Evolutionary conservation across 768 basidiomycete genomes (phyloP).

Genomic region (Pleurotus tuoliensis): DNA sequence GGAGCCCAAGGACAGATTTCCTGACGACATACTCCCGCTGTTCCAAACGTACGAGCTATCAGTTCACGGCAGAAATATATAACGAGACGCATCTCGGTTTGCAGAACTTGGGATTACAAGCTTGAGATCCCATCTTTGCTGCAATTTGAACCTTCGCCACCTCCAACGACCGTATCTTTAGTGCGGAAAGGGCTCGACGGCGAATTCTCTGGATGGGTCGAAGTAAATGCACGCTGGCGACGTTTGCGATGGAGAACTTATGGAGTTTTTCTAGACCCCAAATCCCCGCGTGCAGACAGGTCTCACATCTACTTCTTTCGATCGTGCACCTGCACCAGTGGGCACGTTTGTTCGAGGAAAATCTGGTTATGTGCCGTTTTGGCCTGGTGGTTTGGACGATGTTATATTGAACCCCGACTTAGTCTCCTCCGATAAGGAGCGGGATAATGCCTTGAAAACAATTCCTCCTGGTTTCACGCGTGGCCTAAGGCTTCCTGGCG

Average conservation of each 20-base stretch:
- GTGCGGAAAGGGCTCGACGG: constrained; percentile 79
- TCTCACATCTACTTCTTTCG: constrained; percentile 79
- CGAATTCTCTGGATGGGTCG: constrained; percentile 73
- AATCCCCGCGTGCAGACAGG: constrained; percentile 60
- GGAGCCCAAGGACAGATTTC: constrained; percentile 61
- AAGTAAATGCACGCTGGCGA: constrained; percentile 39
- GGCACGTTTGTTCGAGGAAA: constrained; percentile 91
- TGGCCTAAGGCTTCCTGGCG: constrained; percentile 70
- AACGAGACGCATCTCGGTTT: constrained; percentile 11
- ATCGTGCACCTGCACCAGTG: constrained; percentile 76
- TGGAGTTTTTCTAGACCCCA: constrained; percentile 37
- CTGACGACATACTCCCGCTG: constrained; percentile 66
- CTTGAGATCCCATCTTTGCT: constrained; percentile 63
- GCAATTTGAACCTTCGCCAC: constrained; percentile 60
- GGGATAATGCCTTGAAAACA: constrained; percentile 50
- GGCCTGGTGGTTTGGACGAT: constrained; percentile 89
- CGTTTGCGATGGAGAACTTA: constrained; percentile 2
- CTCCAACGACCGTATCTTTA: constrained; percentile 72
- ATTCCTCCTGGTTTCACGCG: constrained; percentile 81
- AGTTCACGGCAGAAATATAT: constrained; percentile 8
- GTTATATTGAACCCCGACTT: constrained; percentile 34
- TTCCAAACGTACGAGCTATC: constrained; percentile 76
- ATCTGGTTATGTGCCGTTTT: constrained; percentile 88
- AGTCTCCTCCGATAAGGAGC: constrained; percentile 20
- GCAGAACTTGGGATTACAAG: constrained; percentile 70